Base-by-base conservation (phyloP, 371 early-diverging fungal species). In the Zychaea mexicana region DNA sequence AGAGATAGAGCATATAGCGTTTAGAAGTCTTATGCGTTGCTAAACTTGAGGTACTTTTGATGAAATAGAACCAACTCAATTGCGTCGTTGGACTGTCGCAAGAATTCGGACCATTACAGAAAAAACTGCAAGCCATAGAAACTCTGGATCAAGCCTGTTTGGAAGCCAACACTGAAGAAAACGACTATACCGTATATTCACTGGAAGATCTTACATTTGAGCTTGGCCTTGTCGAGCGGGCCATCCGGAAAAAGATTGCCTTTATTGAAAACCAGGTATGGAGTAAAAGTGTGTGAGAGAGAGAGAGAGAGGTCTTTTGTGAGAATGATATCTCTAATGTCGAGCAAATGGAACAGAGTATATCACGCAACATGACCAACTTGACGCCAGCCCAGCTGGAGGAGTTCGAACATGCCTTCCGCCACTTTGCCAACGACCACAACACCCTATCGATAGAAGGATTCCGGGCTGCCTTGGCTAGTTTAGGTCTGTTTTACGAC, bases 381-480 rank as follows among this genome's bases (percentile, higher is more conserved):
- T 73, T 98, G 65, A 95, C 96, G 24, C 95, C 97, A 0, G 92
- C 87, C 7, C 97, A 96, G 65, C 75, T 97, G 26, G 98, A 98
- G 71, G 95, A 95, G 73, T 96, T 94, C 67, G 94, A 94, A 65
- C 82, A 89, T 60, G 91, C 93, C 1, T 95, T 95, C 82, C 85
- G 92, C 31, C 86, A 91, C 72, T 96, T 97, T 85, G 97, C 96
- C 73, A 92, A 82, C 56, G 90, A 92, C 69, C 78, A 79, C 61
- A 94, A 94, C 69, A 87, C 90, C 26, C 76, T 96, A 21, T 80
- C 83, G n/a, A 77, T 78, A 0, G 77, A 79, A 36, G 96, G 96
- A 74, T 96, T 97, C 83, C 87, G 84, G 54, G 94, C 95, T 3
- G 92, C 94, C 4, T 69, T 97, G 52, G 93, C 92, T 39, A 90